Evolutionary conservation across 2,329 filamentous ascomycete species (phyloP).

Genomic region (Xylaria polymorpha): DNA sequence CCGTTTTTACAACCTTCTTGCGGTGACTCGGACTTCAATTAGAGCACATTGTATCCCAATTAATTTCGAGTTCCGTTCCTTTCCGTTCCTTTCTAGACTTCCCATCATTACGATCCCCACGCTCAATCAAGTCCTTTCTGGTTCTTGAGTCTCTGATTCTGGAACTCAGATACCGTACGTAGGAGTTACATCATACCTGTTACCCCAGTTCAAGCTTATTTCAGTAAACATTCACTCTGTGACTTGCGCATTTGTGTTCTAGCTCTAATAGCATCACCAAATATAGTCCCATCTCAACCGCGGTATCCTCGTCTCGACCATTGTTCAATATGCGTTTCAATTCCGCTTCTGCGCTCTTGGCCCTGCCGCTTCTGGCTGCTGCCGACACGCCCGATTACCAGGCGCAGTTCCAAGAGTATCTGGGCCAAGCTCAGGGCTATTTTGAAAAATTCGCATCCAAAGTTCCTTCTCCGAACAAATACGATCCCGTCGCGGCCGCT

Average conservation of each 20-base stretch:
- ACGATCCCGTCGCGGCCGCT: slow-evolving; percentile 57
- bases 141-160: slow-evolving; percentile 10
- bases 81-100: background rate
- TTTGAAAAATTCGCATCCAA: slow-evolving; percentile 64
- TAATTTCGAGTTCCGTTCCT: background rate
- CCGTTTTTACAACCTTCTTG: slow-evolving; percentile 9
- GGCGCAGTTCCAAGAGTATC: slow-evolving; percentile 71
- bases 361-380: slow-evolving; percentile 67
- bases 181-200: slow-evolving; percentile 45
- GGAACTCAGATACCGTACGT: slow-evolving; percentile 30
- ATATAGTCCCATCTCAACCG: slow-evolving; percentile 24
- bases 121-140: background rate
- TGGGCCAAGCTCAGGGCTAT: slow-evolving; percentile 69
- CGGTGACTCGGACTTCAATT: background rate
- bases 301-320: slow-evolving; percentile 13
- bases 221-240: slow-evolving; percentile 1
- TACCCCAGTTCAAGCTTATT: slow-evolving; percentile 22
- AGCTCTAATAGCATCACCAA: slow-evolving; percentile 32
- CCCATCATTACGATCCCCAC: background rate
- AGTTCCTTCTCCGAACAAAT: slow-evolving; percentile 61
- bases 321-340: slow-evolving; percentile 68
- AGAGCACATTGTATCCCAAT: slow-evolving; percentile 5
- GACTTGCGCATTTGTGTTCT: slow-evolving; percentile 18
- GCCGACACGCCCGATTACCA: slow-evolving; percentile 68
- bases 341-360: slow-evolving; percentile 60